Percentiles rank a stretch among this genome's conserved stretches.
phyloP scores from a whole-genome alignment of 1,284 basidiomycete genomes.

The Sporisorium iseilematis-ciliati region DNA sequence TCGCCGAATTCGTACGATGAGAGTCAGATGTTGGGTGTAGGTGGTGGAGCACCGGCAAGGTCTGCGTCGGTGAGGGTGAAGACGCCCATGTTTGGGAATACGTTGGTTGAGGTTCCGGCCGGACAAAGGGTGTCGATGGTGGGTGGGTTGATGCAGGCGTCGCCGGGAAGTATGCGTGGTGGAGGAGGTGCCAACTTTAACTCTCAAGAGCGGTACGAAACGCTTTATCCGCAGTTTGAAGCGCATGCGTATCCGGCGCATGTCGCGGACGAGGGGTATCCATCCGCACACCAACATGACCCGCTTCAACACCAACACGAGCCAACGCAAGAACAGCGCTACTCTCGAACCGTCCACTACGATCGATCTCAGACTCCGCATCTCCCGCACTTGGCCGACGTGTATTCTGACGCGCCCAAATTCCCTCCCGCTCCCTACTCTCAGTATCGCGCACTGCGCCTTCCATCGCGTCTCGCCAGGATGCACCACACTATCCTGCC shows the following conservation, averaged over 20 bases:
- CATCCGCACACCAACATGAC: not conserved
- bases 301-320: not conserved
- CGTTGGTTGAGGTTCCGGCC: constrained; percentile 24
- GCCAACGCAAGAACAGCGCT: not conserved
- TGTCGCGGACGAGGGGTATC: not conserved
- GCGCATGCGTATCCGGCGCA: constrained; percentile 3
- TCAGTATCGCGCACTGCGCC: constrained; percentile 18
- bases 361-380: constrained; percentile 15
- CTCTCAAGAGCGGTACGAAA: constrained; percentile 3
- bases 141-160: constrained; percentile 14
- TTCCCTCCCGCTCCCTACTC: constrained; percentile 31
- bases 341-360: not conserved
- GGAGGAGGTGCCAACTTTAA: constrained; percentile 17
- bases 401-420: constrained; percentile 27
- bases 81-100: constrained; percentile 37
- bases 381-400: constrained; percentile 22
- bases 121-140: constrained; percentile 21
- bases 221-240: constrained; percentile 6
- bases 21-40: constrained; percentile 1
- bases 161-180: constrained; percentile 10
- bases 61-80: constrained; percentile 33
- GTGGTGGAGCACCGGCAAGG: constrained; percentile 11
- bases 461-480: constrained; percentile 26
- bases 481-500: constrained; percentile 51
- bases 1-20: constrained; percentile 21